A percentile compares a stretch with the other conserved stretches of the same genome.
Evolutionary conservation across 768 basidiomycete species (phyloP).

Genomic region (Tylopilus sp.): DNA sequence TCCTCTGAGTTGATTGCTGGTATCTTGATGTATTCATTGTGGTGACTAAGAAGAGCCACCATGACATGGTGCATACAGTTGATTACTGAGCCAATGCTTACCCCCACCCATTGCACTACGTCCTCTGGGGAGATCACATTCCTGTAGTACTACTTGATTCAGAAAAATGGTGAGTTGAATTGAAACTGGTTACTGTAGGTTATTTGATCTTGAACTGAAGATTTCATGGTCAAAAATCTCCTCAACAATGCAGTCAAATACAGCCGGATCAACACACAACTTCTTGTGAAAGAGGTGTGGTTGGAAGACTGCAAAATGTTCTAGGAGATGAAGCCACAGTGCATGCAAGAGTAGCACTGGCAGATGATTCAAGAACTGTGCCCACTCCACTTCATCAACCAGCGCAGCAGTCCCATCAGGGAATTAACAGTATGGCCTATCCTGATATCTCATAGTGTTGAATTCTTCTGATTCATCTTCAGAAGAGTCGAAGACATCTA

Average conservation of each 20-base stretch:
- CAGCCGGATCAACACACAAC: neutral
- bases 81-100: neutral
- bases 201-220: neutral
- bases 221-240: neutral
- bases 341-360: too few species aligned
- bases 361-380: too few species aligned
- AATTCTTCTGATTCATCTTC: too few species aligned
- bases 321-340: too few species aligned
- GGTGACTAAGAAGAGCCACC: neutral
- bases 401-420: too few species aligned
- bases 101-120: neutral
- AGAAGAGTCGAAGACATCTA: too few species aligned
- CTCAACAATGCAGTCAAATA: neutral
- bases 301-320: neutral
- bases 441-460: too few species aligned
- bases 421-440: too few species aligned
- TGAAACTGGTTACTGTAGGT: neutral
- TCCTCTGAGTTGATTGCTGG: neutral
- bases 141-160: neutral
- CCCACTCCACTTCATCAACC: too few species aligned
- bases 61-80: neutral
- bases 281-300: neutral
- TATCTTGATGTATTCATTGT: neutral
- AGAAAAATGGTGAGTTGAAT: neutral
- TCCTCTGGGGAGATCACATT: neutral